phyloP scores from a whole-genome alignment of 2,329 filamentous ascomycete species.

The Cercospora sp. region DNA sequence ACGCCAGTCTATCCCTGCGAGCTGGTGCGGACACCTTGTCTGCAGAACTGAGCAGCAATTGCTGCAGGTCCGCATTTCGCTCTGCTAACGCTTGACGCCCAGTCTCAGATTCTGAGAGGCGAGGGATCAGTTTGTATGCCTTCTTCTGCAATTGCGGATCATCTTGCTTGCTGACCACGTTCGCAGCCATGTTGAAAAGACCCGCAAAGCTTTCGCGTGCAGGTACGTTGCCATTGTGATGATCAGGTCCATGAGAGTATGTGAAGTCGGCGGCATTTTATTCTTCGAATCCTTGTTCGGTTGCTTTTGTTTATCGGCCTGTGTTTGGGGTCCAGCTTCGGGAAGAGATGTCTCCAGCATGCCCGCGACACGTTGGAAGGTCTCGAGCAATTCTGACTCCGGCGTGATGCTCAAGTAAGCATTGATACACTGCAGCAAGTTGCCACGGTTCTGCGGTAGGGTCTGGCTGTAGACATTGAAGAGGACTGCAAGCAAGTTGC shows the following conservation, averaged over 20 bases:
- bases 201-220: slow-evolving; percentile 77
- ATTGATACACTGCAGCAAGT: slow-evolving; percentile 92
- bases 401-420: slow-evolving; percentile 77
- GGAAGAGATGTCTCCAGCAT: slow-evolving; percentile 75
- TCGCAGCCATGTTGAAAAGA: slow-evolving; percentile 82
- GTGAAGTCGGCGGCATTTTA: slow-evolving; percentile 84
- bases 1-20: slow-evolving; percentile 79
- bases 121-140: slow-evolving; percentile 95
- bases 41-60: slow-evolving; percentile 74
- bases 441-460: slow-evolving; percentile 84
- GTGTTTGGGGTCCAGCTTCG: slow-evolving; percentile 61
- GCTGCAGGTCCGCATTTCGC: slow-evolving; percentile 75
- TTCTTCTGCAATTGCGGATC: slow-evolving; percentile 98
- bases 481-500: slow-evolving; percentile 90
- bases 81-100: slow-evolving; percentile 75
- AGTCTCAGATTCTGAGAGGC: slow-evolving; percentile 76
- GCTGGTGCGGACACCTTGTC: slow-evolving; percentile 87
- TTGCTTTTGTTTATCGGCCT: slow-evolving; percentile 61
- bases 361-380: slow-evolving; percentile 80
- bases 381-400: slow-evolving; percentile 73
- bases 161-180: slow-evolving; percentile 76
- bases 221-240: slow-evolving; percentile 96
- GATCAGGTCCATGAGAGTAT: slow-evolving; percentile 94
- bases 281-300: slow-evolving; percentile 56
- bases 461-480: slow-evolving; percentile 99